These are phyloP conservation scores for Phylloporus sp. DNA, from an alignment of 768 basidiomycete species.

Conservation along the genomic window DNA sequence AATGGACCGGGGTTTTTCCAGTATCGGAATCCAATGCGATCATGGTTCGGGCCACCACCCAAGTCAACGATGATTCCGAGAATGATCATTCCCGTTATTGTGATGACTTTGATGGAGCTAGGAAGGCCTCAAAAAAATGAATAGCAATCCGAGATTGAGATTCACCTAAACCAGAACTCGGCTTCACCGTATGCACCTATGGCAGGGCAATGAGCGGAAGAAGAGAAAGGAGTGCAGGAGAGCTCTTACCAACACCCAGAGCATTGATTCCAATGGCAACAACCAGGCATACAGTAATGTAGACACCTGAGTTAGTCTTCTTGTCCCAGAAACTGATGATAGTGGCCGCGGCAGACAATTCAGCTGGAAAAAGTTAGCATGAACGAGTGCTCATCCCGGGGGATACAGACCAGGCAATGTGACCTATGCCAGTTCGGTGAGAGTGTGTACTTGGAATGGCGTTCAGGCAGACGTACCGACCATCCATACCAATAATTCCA, in stretches of 20 bases:
- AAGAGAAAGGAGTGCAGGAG: too few relatives aligned
- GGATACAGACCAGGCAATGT: slow-evolving; percentile 23
- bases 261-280: slow-evolving; percentile 47
- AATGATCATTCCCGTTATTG: slow-evolving; percentile 42
- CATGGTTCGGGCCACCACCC: slow-evolving; percentile 53
- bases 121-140: background rate
- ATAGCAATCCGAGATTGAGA: background rate
- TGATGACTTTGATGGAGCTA: slow-evolving; percentile 51
- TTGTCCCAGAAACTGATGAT: slow-evolving; percentile 47
- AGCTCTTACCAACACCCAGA: slow-evolving; percentile 36
- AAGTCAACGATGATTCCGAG: slow-evolving; percentile 46
- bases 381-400: background rate
- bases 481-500: slow-evolving; percentile 43
- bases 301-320: slow-evolving; percentile 41
- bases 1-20: slow-evolving; percentile 58
- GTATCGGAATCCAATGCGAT: slow-evolving; percentile 47
- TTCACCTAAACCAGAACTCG: slow-evolving; percentile 47
- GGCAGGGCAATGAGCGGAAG: background rate
- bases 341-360: slow-evolving; percentile 48
- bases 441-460: slow-evolving; percentile 1
- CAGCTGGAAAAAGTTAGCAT: slow-evolving; percentile 31
- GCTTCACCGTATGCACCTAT: slow-evolving; percentile 42
- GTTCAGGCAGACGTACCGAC: slow-evolving; percentile 13
- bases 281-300: slow-evolving; percentile 50
- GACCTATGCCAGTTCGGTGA: slow-evolving; percentile 8